These are phyloP conservation scores for Flaveria trinervia DNA, from an alignment of 129 eudicot species.

Conservation along the genomic window DNA sequence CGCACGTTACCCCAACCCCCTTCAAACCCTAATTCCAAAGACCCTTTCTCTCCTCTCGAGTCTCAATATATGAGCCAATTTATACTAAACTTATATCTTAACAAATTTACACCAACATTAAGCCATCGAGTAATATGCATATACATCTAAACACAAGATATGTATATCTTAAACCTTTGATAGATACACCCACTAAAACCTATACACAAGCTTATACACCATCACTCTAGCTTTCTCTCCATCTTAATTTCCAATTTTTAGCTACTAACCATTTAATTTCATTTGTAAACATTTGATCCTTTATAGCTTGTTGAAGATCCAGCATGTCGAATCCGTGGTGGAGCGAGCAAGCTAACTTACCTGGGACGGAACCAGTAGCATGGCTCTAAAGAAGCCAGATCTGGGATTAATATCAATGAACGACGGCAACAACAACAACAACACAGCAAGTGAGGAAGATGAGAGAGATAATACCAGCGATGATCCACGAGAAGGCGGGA, in stretches of 20 bases:
- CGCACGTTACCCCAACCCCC: slow-evolving; percentile 41
- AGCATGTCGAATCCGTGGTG: slow-evolving; percentile 70
- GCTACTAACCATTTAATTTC: not conserved
- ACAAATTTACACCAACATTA: not conserved
- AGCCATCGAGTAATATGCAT: not conserved
- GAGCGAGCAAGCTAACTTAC: slow-evolving; percentile 51
- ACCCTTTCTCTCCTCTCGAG: slow-evolving; percentile 44
- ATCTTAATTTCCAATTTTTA: not conserved
- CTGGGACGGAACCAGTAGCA: slow-evolving; percentile 37
- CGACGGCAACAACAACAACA: slow-evolving; percentile 27
- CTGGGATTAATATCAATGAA: slow-evolving; percentile 40
- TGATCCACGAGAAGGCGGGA: slow-evolving; percentile 73
- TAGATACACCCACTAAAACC: slow-evolving; percentile 37
- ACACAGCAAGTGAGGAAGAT: slow-evolving; percentile 47
- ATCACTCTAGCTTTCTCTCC: slow-evolving; percentile 1
- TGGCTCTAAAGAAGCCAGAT: slow-evolving; percentile 38
- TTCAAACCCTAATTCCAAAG: slow-evolving; percentile 47
- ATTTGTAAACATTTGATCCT: not conserved
- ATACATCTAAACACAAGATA: not conserved
- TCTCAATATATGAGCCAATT: slow-evolving; percentile 14
- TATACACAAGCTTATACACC: slow-evolving; percentile 17
- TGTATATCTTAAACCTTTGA: not conserved
- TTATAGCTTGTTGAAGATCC: not conserved
- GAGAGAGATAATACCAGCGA: slow-evolving; percentile 44
- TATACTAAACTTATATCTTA: slow-evolving; percentile 22